These are phyloP conservation scores for Apiospora arundinis DNA, from an alignment of 2,329 filamentous ascomycete species.

Conservation along the genomic window DNA sequence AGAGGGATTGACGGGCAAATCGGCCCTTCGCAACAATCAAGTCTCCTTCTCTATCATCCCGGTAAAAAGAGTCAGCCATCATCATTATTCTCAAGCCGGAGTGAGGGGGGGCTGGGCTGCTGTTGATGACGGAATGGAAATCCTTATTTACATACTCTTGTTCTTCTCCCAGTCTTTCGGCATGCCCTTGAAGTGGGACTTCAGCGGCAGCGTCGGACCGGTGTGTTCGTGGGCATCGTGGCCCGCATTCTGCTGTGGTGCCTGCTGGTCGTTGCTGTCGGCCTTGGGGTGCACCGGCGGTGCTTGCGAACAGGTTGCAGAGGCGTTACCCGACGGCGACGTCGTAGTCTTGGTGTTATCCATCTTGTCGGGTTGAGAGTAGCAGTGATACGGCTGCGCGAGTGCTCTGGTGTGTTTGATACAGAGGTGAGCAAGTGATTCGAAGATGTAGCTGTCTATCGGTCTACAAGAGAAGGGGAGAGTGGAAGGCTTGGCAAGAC, in stretches of 20 bases:
- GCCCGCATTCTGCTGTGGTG: neutral
- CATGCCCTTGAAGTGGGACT: conserved; percentile 24
- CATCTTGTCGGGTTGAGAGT: neutral
- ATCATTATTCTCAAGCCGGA: no score
- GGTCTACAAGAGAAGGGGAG: neutral
- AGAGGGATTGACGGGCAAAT: neutral
- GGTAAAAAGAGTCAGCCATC: neutral
- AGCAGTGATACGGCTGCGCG: neutral
- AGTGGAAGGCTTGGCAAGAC: neutral
- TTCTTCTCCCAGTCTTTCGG: conserved; percentile 24
- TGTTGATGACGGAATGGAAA: neutral
- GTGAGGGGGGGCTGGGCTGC: no score
- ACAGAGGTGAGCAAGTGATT: neutral
- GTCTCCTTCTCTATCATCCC: neutral
- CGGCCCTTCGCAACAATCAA: neutral
- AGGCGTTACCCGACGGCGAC: neutral
- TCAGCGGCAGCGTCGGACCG: conserved; percentile 15
- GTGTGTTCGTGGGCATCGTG: neutral
- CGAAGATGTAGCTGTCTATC: no score
- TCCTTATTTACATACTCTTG: neutral
- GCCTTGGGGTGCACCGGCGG: neutral
- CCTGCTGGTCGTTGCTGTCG: neutral
- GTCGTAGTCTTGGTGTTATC: neutral
- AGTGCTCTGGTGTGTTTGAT: neutral
- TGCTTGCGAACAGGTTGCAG: neutral